Evolutionary conservation across 352 stramenopile species (phyloP), one percentile per base, ranked within the genome.

Genomic region (Stramenopiles sp.): DNA sequence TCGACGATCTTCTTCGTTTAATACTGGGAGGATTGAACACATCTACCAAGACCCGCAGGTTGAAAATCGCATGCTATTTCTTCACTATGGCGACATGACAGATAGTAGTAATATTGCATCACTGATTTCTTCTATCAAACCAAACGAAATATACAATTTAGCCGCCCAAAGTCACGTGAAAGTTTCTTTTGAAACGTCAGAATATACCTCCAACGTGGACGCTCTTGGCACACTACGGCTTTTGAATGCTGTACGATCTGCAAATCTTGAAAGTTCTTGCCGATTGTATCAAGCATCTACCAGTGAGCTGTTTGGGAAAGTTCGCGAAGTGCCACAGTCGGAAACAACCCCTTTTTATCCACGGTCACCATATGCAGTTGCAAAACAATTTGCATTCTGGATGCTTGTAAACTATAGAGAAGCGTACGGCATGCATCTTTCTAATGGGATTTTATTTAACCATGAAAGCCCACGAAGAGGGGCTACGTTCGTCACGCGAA

Each of bases 401-500:
- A 98, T 97, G 80, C 86, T 98, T 6, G 90, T 98, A 63, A 99
- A 99, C 87, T 98, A 99, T 84, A 90, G 96, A 78, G 96, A 99
- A 84, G 95, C 95, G 7, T 98, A 97, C 84, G 86, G 85, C 73
- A 94, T 94, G 88, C 94, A 89, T 81, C 87, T 95, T 7, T 93
- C 93, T 63, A 99, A 98, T 80, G 96, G 96, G 76, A 99, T 99
- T 82, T 84, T 99, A 27, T 99, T 99, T 89, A 99, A 99, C 88
- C 96, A 99, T 85, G 96, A 99, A 84, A 98, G 92, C 80, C 96
- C 96, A 43, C 92, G 96, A 74, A 92, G 96, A 78, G 96, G 96
- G 32, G 92, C 91, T 31, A 98, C 95, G 0, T 99, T 99, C 81
- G 95, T 99, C 31, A 99, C 96, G 0, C 91, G 96, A 81, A 99